Evolutionary conservation across 768 basidiomycete genomes (phyloP), one percentile per base, ranked within the genome.

Genomic region (Rhizopogon sp.): DNA sequence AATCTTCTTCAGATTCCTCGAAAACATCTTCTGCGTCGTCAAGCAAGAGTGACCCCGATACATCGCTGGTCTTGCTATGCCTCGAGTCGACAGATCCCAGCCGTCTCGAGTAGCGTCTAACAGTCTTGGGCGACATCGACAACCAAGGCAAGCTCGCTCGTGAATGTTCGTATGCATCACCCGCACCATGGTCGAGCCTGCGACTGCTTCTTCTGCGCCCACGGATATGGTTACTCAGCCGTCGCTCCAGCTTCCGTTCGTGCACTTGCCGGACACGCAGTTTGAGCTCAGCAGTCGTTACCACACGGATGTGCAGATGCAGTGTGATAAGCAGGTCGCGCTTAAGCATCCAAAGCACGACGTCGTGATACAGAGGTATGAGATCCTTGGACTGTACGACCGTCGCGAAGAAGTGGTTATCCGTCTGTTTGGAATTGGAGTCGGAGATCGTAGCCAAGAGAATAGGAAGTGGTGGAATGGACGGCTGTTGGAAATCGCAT

Each of bases 261-360:
- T 77, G 71, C 41, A 68, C 70, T 41, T 71, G 67, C 50, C 79
- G 78, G n/a, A 90, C 92, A 9, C 75, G 75, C 41, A 78, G 67
- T 70, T 97, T 98, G 55, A 98, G 72, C 45, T 84, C 81, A 5
- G 78, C 75, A 0, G 90, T 85, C 0, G 90, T 93, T 37, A 93
- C 81, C 41, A 98, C 77, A 31, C 94, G 85, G 52, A 96, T 84
- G 39, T 88, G 85, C 13, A 94, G 82, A 64, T 95, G 94, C 28
- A 93, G 77, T 16, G 90, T 88, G 51, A 90, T 79, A 16, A 98
- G 75, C 59, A 98, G 77, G 64, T 93, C 93, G 40, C 85, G 83
- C 65, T 89, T 89, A 39, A 98, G 77, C 77, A 98, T 82, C 96
- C 95, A 98, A 39, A 88, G 72, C 10, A 98, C 83, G 31, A 95